Base-by-base conservation (phyloP, 2,329 filamentous ascomycete genomes). In the Monosporascus sp. region DNA sequence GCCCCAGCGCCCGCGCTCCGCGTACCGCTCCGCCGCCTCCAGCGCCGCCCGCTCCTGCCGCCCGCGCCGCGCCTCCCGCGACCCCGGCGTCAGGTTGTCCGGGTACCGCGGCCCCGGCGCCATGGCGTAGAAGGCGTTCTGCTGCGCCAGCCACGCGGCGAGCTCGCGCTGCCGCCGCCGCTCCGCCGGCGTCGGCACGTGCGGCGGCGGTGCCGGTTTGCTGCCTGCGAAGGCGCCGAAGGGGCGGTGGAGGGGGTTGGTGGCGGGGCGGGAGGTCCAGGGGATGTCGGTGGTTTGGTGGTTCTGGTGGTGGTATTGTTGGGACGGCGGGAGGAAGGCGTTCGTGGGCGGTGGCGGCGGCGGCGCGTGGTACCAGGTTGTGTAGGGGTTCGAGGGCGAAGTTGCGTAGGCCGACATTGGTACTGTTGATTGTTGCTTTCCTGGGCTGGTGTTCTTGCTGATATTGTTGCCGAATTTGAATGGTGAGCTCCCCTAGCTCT, bases 151-250 rank as follows among this genome's bases (percentile, higher is more conserved):
- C 40, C 40, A 43, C n/a, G 40, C 40, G 7, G 40, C 40, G 40
- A 11, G 17, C 40, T 43, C n/a, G 17, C 40, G 40, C 40, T 43
- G 40, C 40, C 28, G 28, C 28, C 28, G 28, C 28, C 28, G 28
- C 9, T 11, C 28, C 28, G 28, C 78, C 51, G 74, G 69, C 48
- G 75, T 85, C 72, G 83, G 84, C 72, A 78, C 79, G 49, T 78
- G 79, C 51, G 72, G 77, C 60, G 77, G 75, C 14, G 79, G 81
- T n/a, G 74, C 84, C 65, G 70, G 83, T n/a, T 75, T 84, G 28
- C 73, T 84, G 26, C 77, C 85, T 71, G 81, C 78, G 50, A 77
- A 77, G 55, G 70, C 70, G 58, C 82, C 82, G 61, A 70, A 71
- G 45, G 50, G 50, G 2, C 50, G 50, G 40, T 48, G 35, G 26